Evolutionary conservation across 2,329 filamentous ascomycete species (phyloP), one percentile per base, ranked within the genome.

Genomic region (Aspergillus caelatus): DNA sequence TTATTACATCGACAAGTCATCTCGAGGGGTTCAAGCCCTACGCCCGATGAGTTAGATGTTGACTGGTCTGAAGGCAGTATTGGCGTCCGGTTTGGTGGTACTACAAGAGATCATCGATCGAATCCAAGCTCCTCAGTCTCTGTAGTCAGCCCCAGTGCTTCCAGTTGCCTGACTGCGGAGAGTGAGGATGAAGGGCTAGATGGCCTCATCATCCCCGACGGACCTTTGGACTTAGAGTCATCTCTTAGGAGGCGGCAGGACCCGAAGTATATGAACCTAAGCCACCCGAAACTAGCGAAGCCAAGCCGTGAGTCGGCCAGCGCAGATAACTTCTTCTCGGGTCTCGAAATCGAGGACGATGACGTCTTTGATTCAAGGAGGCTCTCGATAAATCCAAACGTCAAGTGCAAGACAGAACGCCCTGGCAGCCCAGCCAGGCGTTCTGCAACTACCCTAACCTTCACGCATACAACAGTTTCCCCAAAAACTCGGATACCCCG

Each of bases 21-120:
- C 41, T 86, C 89, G 23, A 88, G 86, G 71, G 89, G 88, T 3
- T 87, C 89, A 5, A 83, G 84, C 16, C 85, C 84, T 66, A 80
- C 81, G 57, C 78, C 83, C 64, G 92, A 96, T 58, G 94, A 97
- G 65, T 88, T 96, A 70, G 94, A 91, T 69, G 65, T 82, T 64
- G 89, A 97, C 74, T 96, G 94, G 91, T 92, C 91, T 58, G 95
- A 98, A 79, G 94, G 93, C 61, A 97, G 94, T 75, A 84, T 97
- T 63, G 93, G 94, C 45, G 96, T 94, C 52, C 88, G 94, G 62
- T 94, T 94, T 79, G 94, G 91, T 45, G 94, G 94, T 52, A 97
- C 93, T 16, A 86, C 89, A 68, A 88, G 92, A 71, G 92, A 94
- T 72, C 86, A 85, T n/a, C 88, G 88, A 46, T 94, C 92, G 56